These are phyloP conservation scores for Galerina sulciceps DNA, from an alignment of 768 basidiomycete species.

Conservation along the genomic window DNA sequence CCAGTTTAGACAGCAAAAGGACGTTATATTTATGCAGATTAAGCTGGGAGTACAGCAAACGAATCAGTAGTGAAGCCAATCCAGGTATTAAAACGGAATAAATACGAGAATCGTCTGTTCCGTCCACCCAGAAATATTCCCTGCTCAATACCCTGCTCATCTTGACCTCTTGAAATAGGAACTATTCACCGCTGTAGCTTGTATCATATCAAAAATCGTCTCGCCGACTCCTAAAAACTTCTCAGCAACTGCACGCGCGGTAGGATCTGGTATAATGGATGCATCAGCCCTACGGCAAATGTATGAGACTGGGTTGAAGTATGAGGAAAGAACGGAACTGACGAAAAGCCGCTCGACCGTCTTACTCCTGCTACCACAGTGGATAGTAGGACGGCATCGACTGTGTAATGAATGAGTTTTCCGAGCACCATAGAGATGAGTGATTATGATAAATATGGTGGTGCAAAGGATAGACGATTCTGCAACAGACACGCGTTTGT, in stretches of 20 bases:
- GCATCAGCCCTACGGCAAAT: slow-evolving; percentile 62
- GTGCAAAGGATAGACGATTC: no score
- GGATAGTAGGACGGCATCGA: slow-evolving; percentile 85
- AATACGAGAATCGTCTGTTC: background rate
- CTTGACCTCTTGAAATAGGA: slow-evolving; percentile 71
- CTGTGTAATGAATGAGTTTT: slow-evolving; percentile 78
- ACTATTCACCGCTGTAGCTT: slow-evolving; percentile 87
- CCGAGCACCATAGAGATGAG: slow-evolving; percentile 58
- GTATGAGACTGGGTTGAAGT: background rate
- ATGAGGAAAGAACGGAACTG: slow-evolving; percentile 38
- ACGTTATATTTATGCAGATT: background rate
- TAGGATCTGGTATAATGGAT: slow-evolving; percentile 74
- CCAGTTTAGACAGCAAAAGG: no score
- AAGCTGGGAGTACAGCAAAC: background rate
- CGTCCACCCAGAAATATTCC: no score
- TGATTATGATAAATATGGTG: background rate
- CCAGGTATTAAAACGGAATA: background rate
- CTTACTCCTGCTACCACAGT: slow-evolving; percentile 91
- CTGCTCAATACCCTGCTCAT: slow-evolving; percentile 18
- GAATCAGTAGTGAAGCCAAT: background rate
- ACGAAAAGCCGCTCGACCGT: slow-evolving; percentile 90
- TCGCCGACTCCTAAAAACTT: slow-evolving; percentile 88
- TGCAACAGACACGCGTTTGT: background rate
- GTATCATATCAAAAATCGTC: slow-evolving; percentile 83
- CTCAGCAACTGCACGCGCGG: slow-evolving; percentile 75